Conservation (phyloP, 305 asterid species). For the Striga hermonthica region DNA sequence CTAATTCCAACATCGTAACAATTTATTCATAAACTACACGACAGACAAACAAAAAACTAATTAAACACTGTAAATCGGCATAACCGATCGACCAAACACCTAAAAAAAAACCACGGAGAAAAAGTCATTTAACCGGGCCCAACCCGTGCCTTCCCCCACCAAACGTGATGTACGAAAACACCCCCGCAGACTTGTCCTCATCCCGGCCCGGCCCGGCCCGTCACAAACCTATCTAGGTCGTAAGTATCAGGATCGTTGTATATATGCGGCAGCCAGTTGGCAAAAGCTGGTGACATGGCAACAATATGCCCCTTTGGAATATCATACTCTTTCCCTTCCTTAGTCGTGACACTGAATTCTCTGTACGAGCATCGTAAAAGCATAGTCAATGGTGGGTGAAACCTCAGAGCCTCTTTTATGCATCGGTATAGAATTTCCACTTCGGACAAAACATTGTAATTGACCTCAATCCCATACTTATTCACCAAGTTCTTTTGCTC, state of each 20-base stretch:
- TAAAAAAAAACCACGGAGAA: too few relatives aligned
- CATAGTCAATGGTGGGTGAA: slow-evolving; percentile 92
- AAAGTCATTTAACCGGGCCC: too few relatives aligned
- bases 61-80: too few relatives aligned
- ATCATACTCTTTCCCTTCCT: slow-evolving; percentile 74
- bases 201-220: slow-evolving; percentile 94
- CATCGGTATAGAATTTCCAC: slow-evolving; percentile 81
- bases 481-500: slow-evolving; percentile 69
- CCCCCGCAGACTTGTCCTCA: slow-evolving; percentile 89
- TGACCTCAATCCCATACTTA: slow-evolving; percentile 65
- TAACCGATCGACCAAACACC: too few relatives aligned
- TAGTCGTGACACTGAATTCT: slow-evolving; percentile 73
- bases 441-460: slow-evolving; percentile 78
- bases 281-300: slow-evolving; percentile 92
- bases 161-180: slow-evolving; percentile 82
- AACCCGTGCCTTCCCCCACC: slow-evolving; percentile 98
- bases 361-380: slow-evolving; percentile 83
- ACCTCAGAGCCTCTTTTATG: slow-evolving; percentile 85
- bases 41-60: too few relatives aligned
- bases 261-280: slow-evolving; percentile 76
- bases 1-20: too few relatives aligned
- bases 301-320: slow-evolving; percentile 93
- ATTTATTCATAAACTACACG: too few relatives aligned
- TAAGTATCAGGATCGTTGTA: slow-evolving; percentile 68
- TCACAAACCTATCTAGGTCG: slow-evolving; percentile 80